Evolutionary conservation across 495 filamentous ascomycete genomes (phyloP).

Genomic region (Evernia prunastri): DNA sequence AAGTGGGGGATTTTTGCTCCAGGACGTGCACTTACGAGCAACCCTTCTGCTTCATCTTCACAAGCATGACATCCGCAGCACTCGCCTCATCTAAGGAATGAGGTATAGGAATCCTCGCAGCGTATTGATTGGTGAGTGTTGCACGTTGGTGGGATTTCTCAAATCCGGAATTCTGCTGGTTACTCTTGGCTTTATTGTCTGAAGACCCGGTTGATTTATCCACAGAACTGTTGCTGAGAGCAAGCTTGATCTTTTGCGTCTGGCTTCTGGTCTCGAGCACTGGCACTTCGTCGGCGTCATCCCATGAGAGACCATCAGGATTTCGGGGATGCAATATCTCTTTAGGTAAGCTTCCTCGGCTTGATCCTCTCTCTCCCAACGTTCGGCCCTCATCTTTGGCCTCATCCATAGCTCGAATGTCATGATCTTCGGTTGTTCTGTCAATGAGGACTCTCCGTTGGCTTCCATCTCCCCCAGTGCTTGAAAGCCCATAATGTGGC

Average conservation of each 20-base stretch:
- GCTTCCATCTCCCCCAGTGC: not conserved
- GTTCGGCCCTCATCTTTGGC: not conserved
- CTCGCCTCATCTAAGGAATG: not conserved
- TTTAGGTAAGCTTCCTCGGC: not conserved
- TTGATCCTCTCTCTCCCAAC: not conserved
- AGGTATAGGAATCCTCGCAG: not conserved
- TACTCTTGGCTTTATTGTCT: not conserved
- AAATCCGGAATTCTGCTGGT: not conserved
- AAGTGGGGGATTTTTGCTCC: no score
- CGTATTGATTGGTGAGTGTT: not conserved
- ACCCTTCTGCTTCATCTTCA: not conserved
- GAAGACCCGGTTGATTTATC: not conserved
- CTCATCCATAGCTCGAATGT: not conserved
- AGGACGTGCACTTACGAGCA: no score
- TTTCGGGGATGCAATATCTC: not conserved
- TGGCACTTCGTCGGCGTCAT: not conserved
- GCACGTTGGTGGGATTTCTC: not conserved
- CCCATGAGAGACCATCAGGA: not conserved
- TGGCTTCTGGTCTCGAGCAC: not conserved
- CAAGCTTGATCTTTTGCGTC: not conserved
- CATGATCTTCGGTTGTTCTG: not conserved
- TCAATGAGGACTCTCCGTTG: not conserved
- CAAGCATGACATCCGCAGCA: not conserved
- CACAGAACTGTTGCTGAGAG: not conserved
- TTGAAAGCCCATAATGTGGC: not conserved